These are phyloP conservation scores for Teratosphaeria destructans DNA, from an alignment of 2,329 filamentous ascomycete genomes.

Conservation along the genomic window DNA sequence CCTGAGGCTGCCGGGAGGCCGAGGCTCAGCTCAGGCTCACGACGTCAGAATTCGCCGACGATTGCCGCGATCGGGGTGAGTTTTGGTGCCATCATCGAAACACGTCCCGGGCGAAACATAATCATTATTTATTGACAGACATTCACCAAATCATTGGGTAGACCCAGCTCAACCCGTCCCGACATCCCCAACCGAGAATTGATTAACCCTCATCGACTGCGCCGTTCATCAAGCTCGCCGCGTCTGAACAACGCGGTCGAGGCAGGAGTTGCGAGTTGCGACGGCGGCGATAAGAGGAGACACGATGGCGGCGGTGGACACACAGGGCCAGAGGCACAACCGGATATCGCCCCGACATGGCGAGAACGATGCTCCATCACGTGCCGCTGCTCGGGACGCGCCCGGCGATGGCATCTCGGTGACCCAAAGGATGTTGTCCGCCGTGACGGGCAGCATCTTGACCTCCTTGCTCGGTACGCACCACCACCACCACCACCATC, in stretches of 20 bases:
- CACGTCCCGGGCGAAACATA: neutral
- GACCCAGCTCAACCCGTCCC: neutral
- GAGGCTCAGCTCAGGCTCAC: neutral
- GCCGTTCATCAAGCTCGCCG: neutral
- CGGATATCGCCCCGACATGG: slow-evolving; percentile 20
- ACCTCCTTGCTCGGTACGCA: slow-evolving; percentile 74
- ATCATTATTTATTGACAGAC: neutral
- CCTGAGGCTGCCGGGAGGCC: neutral
- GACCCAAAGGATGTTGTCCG: slow-evolving; percentile 87
- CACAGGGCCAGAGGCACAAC: slow-evolving; percentile 30
- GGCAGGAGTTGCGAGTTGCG: neutral
- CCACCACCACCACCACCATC: neutral
- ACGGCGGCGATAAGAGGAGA: neutral
- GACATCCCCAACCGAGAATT: neutral
- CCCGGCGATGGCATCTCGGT: slow-evolving; percentile 59
- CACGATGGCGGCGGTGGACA: slow-evolving; percentile 13
- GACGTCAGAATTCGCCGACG: neutral
- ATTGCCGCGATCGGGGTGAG: neutral
- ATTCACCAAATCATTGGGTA: neutral
- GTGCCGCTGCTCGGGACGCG: neutral
- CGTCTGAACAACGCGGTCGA: neutral
- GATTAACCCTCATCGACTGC: neutral
- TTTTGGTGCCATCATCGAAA: neutral
- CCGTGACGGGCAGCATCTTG: slow-evolving; percentile 78
- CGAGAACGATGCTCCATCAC: slow-evolving; percentile 7